Evolutionary conservation across 2,329 filamentous ascomycete species (phyloP).

Genomic region (Fusarium azukiicola): DNA sequence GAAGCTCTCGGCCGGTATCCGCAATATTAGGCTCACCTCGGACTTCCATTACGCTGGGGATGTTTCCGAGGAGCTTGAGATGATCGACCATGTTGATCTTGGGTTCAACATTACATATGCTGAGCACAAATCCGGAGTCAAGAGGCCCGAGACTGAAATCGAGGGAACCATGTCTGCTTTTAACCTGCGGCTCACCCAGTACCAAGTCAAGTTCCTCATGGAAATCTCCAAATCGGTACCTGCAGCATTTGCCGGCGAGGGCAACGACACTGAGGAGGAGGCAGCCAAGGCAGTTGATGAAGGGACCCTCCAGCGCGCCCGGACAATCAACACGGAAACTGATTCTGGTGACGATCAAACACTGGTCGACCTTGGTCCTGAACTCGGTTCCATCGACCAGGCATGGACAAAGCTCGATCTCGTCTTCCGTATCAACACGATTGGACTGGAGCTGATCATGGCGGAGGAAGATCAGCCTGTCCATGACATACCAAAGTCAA

Average conservation of each 20-base stretch:
- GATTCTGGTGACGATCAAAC: conserved; percentile 62
- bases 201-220: conserved; percentile 93
- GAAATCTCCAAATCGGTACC: conserved; percentile 94
- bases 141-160: conserved; percentile 94
- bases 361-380: conserved; percentile 81
- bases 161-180: conserved; percentile 96
- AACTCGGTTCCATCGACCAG: conserved; percentile 84
- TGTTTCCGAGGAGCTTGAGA: conserved; percentile 91
- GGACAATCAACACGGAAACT: conserved; percentile 61
- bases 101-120: conserved; percentile 96
- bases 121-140: conserved; percentile 88
- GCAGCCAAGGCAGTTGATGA: conserved; percentile 87
- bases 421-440: conserved; percentile 92
- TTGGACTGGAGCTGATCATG: conserved; percentile 93
- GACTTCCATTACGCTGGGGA: conserved; percentile 90
- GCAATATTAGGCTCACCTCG: conserved; percentile 95
- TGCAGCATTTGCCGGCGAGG: conserved; percentile 85
- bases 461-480: conserved; percentile 88
- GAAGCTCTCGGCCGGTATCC: conserved; percentile 93
- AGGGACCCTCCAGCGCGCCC: conserved; percentile 72
- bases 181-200: conserved; percentile 93
- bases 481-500: conserved; percentile 88
- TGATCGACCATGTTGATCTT: conserved; percentile 98
- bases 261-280: conserved; percentile 87
- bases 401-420: conserved; percentile 97